Percentiles rank a stretch among this genome's conserved stretches.
Conservation (phyloP, 257 asterid genomes). For the Scutellaria baicalensis region DNA sequence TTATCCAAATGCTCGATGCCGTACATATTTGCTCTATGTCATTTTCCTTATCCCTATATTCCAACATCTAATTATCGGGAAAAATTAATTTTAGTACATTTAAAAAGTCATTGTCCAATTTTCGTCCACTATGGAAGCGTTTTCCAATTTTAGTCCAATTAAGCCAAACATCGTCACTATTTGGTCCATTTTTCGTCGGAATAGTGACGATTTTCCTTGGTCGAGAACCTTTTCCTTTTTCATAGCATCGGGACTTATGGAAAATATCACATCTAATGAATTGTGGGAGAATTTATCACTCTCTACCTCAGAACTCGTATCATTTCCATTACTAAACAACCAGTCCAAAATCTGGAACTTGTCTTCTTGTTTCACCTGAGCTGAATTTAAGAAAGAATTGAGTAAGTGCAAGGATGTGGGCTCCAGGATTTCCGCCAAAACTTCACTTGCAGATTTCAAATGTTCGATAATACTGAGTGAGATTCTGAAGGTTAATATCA, state of each 20-base stretch:
- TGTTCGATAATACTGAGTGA: constrained; percentile 54
- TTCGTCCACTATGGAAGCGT: too few relatives aligned
- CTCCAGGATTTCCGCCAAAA: constrained; percentile 65
- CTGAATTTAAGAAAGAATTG: constrained; percentile 64
- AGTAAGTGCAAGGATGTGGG: constrained; percentile 86
- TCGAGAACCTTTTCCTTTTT: constrained; percentile 38
- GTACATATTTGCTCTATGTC: constrained; percentile 4
- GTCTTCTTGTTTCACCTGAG: constrained; percentile 57
- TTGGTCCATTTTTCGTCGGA: too few relatives aligned
- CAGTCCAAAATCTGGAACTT: constrained; percentile 71
- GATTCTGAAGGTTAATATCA: constrained; percentile 64
- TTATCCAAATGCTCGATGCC: not conserved
- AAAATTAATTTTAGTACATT: too few relatives aligned
- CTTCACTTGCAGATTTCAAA: constrained; percentile 58
- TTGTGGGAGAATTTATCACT: constrained; percentile 5
- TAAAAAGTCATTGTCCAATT: too few relatives aligned
- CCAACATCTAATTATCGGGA: constrained; percentile 18
- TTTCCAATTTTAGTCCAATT: too few relatives aligned
- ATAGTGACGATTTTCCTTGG: too few relatives aligned
- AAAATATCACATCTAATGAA: constrained; percentile 34
- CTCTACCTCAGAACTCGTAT: constrained; percentile 18
- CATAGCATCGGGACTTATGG: constrained; percentile 34
- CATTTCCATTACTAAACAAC: constrained; percentile 42
- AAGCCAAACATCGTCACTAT: too few relatives aligned
- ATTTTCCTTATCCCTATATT: not conserved